Evolutionary conservation across 2,329 filamentous ascomycete genomes (phyloP).

Genomic region (Parasarocladium wereldwijsianum): DNA sequence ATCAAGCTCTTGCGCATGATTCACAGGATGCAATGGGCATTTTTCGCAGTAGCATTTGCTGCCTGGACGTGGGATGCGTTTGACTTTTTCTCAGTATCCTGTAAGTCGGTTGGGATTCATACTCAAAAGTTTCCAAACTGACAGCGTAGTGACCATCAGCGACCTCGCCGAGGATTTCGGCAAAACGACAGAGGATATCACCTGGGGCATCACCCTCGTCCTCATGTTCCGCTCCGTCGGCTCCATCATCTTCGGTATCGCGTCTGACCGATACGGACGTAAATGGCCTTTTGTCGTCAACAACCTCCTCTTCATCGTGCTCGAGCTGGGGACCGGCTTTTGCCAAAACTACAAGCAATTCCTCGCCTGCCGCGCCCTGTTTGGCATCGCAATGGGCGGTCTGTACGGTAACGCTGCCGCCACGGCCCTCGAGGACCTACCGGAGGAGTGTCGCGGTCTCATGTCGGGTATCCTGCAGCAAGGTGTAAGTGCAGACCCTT

Average conservation of each 20-base stretch:
- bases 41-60: slow-evolving; percentile 37
- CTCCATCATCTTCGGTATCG: slow-evolving; percentile 37
- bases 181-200: slow-evolving; percentile 40
- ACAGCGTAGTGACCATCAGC: slow-evolving; percentile 41
- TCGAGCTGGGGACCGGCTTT: slow-evolving; percentile 61
- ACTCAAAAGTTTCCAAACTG: too few species aligned
- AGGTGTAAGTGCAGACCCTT: slow-evolving; percentile 26
- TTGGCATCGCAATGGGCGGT: slow-evolving; percentile 73
- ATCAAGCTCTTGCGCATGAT: slow-evolving; percentile 32
- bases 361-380: slow-evolving; percentile 58
- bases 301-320: slow-evolving; percentile 54
- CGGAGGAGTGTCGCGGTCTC: slow-evolving; percentile 51
- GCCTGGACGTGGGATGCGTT: slow-evolving; percentile 53
- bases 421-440: slow-evolving; percentile 64
- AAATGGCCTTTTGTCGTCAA: slow-evolving; percentile 66
- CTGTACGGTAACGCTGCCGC: slow-evolving; percentile 66
- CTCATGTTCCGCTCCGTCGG: slow-evolving; percentile 46
- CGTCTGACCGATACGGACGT: slow-evolving; percentile 39
- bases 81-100: slow-evolving; percentile 51
- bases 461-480: slow-evolving; percentile 67
- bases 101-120: too few species aligned
- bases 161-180: slow-evolving; percentile 37
- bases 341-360: slow-evolving; percentile 55
- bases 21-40: slow-evolving; percentile 35
- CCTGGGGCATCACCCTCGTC: slow-evolving; percentile 49